Base-by-base conservation (phyloP, 2,329 filamentous ascomycete genomes). In the Phoma herbarum region DNA sequence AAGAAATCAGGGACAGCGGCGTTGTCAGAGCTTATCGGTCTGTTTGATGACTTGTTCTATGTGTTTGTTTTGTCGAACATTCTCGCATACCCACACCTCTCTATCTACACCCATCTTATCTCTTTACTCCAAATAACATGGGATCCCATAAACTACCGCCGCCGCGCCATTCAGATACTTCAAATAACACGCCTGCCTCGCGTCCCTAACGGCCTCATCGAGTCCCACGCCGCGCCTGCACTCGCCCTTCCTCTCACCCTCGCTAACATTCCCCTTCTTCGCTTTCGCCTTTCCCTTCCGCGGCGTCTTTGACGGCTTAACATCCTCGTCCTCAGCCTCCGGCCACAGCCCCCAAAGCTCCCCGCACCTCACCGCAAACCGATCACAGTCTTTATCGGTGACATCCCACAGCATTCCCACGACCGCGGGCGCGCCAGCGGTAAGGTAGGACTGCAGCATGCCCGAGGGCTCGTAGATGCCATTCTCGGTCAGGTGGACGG, bases 341-440 rank as follows among this genome's bases (percentile, higher is more conserved):
- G 57, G 83, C 83, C 76, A 81, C 7, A 99, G 76, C 0, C 95
- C 95, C 95, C 95, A 99, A 68, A 90, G 85, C 73, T 95, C 90
- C 74, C 97, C 90, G 2, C 90, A 82, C 25, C 85, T 83, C 31
- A 89, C 87, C 0, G 93, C 91, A 76, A 97, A 96, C 18, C 93
- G 90, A 80, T 99, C 96, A 75, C 97, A 97, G 76, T 99, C 95
- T 70, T 91, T 91, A 75, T 99, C 95, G 10, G 95, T 99, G 48
- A 99, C 95, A 77, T 99, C 95, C 95, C 95, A 99, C 35, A 99
- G 82, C 16, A 93, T 97, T 44, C 93, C 95, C 2, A 98, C 88
- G 10, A 98, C 87, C 0, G 94, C 93, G 3, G 92, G 93, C 67
- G 73, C 80, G 68, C 77, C 94, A 0, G 93, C 93, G 66, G 94